A percentile compares a stretch with the other conserved stretches of the same genome.
These are phyloP conservation scores for Penicillium turbatum DNA, from an alignment of 495 filamentous ascomycete genomes.

Conservation along the genomic window DNA sequence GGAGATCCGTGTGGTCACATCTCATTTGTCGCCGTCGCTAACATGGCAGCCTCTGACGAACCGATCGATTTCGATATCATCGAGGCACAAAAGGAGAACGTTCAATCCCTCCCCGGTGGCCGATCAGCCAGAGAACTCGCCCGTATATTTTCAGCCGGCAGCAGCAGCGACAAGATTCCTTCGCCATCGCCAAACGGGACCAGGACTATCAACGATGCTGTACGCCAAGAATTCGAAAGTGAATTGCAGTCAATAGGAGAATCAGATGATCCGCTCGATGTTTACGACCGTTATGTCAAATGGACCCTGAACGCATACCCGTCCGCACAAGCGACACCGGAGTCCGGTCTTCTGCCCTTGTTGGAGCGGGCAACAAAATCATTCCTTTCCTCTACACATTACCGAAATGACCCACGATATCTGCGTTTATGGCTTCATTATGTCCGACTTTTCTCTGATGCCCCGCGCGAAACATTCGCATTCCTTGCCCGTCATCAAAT, in stretches of 20 bases:
- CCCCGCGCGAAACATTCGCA: slow-evolving; percentile 85
- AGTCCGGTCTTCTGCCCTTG: slow-evolving; percentile 82
- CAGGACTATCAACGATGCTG: slow-evolving; percentile 69
- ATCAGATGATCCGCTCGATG: slow-evolving; percentile 89
- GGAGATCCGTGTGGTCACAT: slow-evolving; percentile 4
- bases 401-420: slow-evolving; percentile 93
- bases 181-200: slow-evolving; percentile 63
- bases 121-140: slow-evolving; percentile 86
- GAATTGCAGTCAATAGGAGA: slow-evolving; percentile 75
- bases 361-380: slow-evolving; percentile 89
- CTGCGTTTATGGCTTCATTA: slow-evolving; percentile 92
- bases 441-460: slow-evolving; percentile 85
- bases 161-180: slow-evolving; percentile 42
- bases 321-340: slow-evolving; percentile 83
- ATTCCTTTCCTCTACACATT: slow-evolving; percentile 77
- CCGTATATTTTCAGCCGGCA: slow-evolving; percentile 67
- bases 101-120: slow-evolving; percentile 85
- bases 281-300: slow-evolving; percentile 94
- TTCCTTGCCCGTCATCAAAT: slow-evolving; percentile 86
- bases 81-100: slow-evolving; percentile 95
- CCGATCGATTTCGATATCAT: slow-evolving; percentile 91
- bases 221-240: slow-evolving; percentile 77
- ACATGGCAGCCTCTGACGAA: slow-evolving; percentile 53
- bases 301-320: slow-evolving; percentile 96
- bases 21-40: slow-evolving; percentile 16